A percentile compares a stretch with the other conserved stretches of the same genome.
These are phyloP conservation scores for Myochromella boudieri DNA, from an alignment of 768 basidiomycete species.

Conservation along the genomic window DNA sequence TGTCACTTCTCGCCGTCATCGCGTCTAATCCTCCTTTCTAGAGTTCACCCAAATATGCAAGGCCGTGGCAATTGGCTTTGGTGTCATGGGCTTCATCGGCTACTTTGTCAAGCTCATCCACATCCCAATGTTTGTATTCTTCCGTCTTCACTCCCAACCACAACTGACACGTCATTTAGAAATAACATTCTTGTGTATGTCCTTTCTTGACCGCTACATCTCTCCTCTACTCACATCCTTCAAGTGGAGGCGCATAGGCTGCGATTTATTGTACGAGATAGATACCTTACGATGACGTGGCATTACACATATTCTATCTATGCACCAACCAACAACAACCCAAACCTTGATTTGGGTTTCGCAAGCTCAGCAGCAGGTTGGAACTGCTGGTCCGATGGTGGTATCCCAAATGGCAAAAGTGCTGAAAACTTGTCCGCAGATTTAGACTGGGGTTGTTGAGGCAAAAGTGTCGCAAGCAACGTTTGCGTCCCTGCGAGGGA, in stretches of 20 bases:
- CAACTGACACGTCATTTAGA: slow-evolving; percentile 44
- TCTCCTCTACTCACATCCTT: slow-evolving; percentile 22
- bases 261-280: no score
- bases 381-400: slow-evolving; percentile 52
- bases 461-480: slow-evolving; percentile 59
- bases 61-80: slow-evolving; percentile 96
- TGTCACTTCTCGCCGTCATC: slow-evolving; percentile 3
- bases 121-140: slow-evolving; percentile 86
- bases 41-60: slow-evolving; percentile 95
- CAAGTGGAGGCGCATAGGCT: slow-evolving; percentile 76
- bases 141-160: slow-evolving; percentile 1
- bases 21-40: slow-evolving; percentile 30
- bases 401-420: slow-evolving; percentile 55
- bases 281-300: no score
- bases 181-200: slow-evolving; percentile 98
- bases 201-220: not conserved
- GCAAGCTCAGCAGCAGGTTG: slow-evolving; percentile 62
- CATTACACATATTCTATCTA: slow-evolving; percentile 10
- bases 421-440: slow-evolving; percentile 35
- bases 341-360: slow-evolving; percentile 74
- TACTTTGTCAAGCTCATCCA: slow-evolving; percentile 99
- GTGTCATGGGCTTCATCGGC: slow-evolving; percentile 99
- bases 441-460: slow-evolving; percentile 25
- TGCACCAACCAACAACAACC: slow-evolving; percentile 64
- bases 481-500: slow-evolving; percentile 59